Base-by-base conservation (phyloP, 176 grass and related monocot genomes). In the Puya raimondii region DNA sequence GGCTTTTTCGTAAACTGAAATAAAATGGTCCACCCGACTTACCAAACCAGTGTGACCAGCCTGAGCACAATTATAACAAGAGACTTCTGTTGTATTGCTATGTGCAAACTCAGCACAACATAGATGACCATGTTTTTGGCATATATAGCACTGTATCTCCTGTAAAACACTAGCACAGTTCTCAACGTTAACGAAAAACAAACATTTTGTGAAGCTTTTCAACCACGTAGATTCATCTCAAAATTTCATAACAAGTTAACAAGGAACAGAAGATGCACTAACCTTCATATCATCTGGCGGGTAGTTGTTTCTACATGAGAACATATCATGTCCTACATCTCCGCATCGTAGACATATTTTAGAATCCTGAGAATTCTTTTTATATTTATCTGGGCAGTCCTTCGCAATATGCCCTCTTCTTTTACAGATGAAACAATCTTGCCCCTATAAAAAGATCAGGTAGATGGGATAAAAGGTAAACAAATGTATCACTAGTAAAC, bases 21-120 rank as follows among this genome's bases (percentile, higher is more conserved):
- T 51, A 23, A 17, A 21, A 26, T 69, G 50, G 68, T 61, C 12
- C 17, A 12, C 50, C 14, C 3, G 75, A 74, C 90, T 85, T 85
- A 99, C 95, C 70, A 52, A 73, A 70, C 95, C 95, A 80, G 77
- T 78, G 79, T 99, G 95, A 48, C 90, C 90, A 71, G 80, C 72
- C 73, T 88, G 82, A 57, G 95, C 90, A 86, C 95, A 99, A 80
- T 99, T 94, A 72, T 94, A 93, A 76, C 95, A 99, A 57, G 67
- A 86, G 51, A 99, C 68, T 70, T 83, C 80, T 80, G 78, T 91
- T 21, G 76, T 56, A 80, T 25, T 68, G 78, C 49, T 82, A 75
- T 91, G 85, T 49, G 64, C 64, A 50, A 94, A 79, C 65, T 85
- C 74, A 2, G 67, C 74, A 71, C 95, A 99, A 63, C 95, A 99